Conservation (phyloP, 352 stramenopile species). For the Pythium dissimile region DNA sequence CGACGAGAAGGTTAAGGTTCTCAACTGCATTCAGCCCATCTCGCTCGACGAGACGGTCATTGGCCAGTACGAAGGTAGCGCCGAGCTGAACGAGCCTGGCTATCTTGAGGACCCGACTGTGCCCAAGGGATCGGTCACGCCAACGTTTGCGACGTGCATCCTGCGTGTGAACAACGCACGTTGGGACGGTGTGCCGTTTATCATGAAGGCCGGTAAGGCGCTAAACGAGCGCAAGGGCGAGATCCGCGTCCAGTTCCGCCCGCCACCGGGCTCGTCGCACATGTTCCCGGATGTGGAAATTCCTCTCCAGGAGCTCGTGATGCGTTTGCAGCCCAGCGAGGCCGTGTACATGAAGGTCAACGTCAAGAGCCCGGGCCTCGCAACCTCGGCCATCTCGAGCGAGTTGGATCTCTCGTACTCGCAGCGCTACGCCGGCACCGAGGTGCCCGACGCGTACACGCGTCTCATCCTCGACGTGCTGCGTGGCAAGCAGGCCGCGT, state of each 20-base stretch:
- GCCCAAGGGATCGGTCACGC: constrained; percentile 88
- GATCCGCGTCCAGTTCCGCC: constrained; percentile 96
- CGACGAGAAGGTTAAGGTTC: constrained; percentile 98
- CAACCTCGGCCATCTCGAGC: constrained; percentile 88
- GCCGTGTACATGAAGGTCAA: constrained; percentile 97
- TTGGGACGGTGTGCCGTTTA: constrained; percentile 98
- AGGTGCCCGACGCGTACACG: constrained; percentile 97
- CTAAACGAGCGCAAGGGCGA: constrained; percentile 97
- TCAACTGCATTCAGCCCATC: constrained; percentile 94
- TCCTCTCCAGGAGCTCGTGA: constrained; percentile 95
- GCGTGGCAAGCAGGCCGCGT: constrained; percentile 93
- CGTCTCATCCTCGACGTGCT: constrained; percentile 97
- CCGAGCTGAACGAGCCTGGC: constrained; percentile 76
- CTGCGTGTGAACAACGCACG: constrained; percentile 94
- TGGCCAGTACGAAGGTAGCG: constrained; percentile 93
- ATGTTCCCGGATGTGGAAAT: constrained; percentile 90
- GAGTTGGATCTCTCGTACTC: constrained; percentile 97
- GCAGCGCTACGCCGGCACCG: constrained; percentile 77
- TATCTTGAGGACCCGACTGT: constrained; percentile 97
- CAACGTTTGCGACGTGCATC: constrained; percentile 90
- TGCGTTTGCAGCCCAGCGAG: constrained; percentile 96
- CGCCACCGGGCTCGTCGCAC: constrained; percentile 83
- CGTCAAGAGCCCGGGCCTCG: constrained; percentile 94
- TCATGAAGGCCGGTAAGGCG: constrained; percentile 98
- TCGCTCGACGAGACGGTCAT: constrained; percentile 94